These are phyloP conservation scores for Liriodendron chinense DNA, from an alignment of 164 flowering plant genomes.

Conservation along the genomic window DNA sequence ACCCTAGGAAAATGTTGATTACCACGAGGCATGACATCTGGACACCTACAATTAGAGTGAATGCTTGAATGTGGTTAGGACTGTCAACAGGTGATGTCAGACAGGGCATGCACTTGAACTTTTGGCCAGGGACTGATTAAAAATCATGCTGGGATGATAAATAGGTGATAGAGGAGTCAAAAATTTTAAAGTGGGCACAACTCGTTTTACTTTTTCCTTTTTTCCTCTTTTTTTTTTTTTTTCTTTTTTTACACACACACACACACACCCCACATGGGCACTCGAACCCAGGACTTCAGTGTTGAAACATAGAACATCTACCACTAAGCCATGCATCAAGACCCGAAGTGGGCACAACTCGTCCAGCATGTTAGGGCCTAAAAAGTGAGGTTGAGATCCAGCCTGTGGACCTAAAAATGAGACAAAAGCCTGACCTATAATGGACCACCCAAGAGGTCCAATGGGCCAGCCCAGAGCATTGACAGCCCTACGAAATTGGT, in stretches of 20 bases:
- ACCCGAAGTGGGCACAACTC: neutral
- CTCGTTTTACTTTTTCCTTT: neutral
- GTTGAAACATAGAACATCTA: too few species aligned
- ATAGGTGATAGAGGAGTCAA: neutral
- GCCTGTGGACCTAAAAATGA: neutral
- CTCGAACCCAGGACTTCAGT: too few species aligned
- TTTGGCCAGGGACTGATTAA: neutral
- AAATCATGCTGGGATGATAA: neutral
- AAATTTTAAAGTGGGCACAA: neutral
- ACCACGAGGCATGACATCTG: neutral
- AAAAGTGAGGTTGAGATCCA: neutral
- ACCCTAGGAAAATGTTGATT: neutral
- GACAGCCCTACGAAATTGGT: neutral
- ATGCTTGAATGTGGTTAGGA: neutral
- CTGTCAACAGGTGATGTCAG: neutral
- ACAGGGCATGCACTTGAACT: neutral
- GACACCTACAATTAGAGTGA: neutral
- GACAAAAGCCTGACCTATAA: neutral
- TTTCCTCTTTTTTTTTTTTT: too few species aligned
- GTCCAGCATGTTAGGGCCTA: neutral
- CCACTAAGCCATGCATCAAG: too few species aligned
- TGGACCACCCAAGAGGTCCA: neutral
- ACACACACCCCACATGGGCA: too few species aligned
- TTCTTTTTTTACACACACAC: too few species aligned
- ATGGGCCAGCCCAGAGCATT: neutral